phyloP scores from a whole-genome alignment of 1,284 basidiomycete species.

The Ustanciosporium gigantosporum region DNA sequence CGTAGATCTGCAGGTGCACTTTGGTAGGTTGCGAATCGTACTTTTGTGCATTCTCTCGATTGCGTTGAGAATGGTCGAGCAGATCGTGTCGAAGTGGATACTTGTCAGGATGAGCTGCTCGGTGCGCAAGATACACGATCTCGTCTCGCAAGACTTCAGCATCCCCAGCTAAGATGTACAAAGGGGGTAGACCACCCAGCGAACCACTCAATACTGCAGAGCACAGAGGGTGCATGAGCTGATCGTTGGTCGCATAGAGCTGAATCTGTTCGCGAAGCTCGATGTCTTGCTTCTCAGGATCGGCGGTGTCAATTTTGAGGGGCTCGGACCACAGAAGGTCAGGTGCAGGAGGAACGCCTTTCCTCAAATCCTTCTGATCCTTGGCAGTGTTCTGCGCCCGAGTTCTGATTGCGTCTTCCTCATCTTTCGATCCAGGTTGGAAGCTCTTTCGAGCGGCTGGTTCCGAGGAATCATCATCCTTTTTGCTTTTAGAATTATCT shows the following conservation, averaged over 20 bases:
- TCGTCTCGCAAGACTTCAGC: conserved; percentile 88
- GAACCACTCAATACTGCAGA: conserved; percentile 76
- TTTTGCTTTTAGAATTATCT: neutral
- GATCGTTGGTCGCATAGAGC: conserved; percentile 82
- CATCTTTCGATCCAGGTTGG: neutral
- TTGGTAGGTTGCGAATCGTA: conserved; percentile 71
- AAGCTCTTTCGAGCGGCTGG: conserved; percentile 18
- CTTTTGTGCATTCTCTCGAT: conserved; percentile 54
- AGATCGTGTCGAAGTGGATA: conserved; percentile 72
- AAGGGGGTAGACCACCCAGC: conserved; percentile 85
- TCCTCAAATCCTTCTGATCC: neutral
- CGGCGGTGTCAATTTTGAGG: conserved; percentile 24
- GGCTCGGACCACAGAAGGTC: conserved; percentile 43
- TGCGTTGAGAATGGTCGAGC: conserved; percentile 63
- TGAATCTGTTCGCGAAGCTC: conserved; percentile 71
- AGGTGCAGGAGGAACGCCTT: conserved; percentile 26
- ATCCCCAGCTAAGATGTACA: conserved; percentile 80
- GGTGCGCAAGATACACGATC: conserved; percentile 82
- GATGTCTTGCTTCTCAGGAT: conserved; percentile 18
- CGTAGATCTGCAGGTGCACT: conserved; percentile 78
- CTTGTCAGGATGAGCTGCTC: conserved; percentile 79
- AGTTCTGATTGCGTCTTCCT: neutral
- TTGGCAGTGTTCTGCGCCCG: neutral
- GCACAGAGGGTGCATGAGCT: conserved; percentile 81
- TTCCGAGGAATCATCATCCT: conserved; percentile 2